These are phyloP conservation scores for Plasmodium chabaudi DNA, from an alignment of 169 alveolate species.

Conservation along the genomic window DNA sequence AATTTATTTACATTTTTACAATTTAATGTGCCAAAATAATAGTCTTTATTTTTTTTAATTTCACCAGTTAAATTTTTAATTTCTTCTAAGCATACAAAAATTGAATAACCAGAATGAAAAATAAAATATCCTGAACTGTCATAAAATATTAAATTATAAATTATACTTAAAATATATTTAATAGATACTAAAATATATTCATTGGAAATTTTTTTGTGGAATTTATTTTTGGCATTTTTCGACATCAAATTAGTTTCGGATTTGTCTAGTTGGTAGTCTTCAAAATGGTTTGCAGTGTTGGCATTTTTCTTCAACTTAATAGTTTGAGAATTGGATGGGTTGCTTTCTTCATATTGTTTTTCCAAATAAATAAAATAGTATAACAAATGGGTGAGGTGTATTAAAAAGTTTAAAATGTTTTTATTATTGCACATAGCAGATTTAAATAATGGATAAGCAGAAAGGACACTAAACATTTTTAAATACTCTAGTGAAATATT, in stretches of 20 bases:
- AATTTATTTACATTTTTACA: conserved; percentile 6
- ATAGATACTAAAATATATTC: conserved; percentile 61
- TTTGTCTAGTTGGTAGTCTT: too few species aligned
- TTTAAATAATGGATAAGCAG: conserved; percentile 46
- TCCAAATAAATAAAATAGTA: conserved; percentile 61
- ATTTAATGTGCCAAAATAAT: conserved; percentile 57
- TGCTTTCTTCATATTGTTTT: conserved; percentile 39
- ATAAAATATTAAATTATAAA: conserved; percentile 66
- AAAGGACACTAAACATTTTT: conserved; percentile 41
- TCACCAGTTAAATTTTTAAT: conserved; percentile 67
- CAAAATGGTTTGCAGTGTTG: not conserved
- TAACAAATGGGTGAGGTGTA: conserved; percentile 45
- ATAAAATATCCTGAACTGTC: conserved; percentile 62
- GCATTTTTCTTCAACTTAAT: not conserved
- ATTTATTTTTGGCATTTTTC: too few species aligned
- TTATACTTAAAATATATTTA: conserved; percentile 38
- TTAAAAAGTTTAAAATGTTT: conserved; percentile 51
- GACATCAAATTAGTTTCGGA: too few species aligned
- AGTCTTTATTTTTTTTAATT: conserved; percentile 69
- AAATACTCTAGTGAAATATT: conserved; percentile 48
- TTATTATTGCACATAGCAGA: conserved; percentile 45
- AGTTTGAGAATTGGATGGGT: too few species aligned
- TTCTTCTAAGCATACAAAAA: conserved; percentile 74
- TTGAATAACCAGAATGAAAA: conserved; percentile 67
- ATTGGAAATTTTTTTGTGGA: conserved; percentile 1